Base-by-base conservation (phyloP, 768 basidiomycete species). In the Russula griseocarnosa region DNA sequence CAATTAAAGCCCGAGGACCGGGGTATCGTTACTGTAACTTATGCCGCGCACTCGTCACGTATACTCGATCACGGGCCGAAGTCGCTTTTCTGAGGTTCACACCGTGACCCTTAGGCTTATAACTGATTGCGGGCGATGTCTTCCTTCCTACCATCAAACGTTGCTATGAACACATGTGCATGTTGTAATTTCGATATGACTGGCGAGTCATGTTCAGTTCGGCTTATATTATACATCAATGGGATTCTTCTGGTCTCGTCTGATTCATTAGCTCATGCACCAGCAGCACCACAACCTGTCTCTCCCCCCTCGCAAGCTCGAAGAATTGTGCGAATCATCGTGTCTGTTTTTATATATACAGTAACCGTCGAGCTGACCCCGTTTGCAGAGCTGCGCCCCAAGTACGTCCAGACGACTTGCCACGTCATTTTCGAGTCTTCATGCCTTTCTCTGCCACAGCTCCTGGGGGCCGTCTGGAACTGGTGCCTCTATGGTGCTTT, bases 401-500 rank as follows among this genome's bases (percentile, higher is more conserved):
- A 10, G 61, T 62, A 62, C 14, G 61, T 62, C 3, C 14, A 14
- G n/a, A 44, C 40, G n/a, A 50, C 24, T 28, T 30, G 11, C 16
- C 16, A n/a, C 42, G 2, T 20, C n/a, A 22, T 32, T 28, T 30
- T 28, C 10, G 30, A 32, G 20, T 42, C 14, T n/a, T 49, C 34
- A 52, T 44, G 22, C 10, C 20, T 51, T 52, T 40, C 47, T 11
- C n/a, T 26, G 18, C 7, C 30, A 11, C 36, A 65, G 63, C 46
- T 65, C n/a, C 7, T 65, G 0, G 63, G 54, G 4, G 30, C 16
- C 11, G 2, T 74, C 34, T 66, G 71, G 55, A 71, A 73, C 63
- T 73, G 67, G 60, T 61, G 63, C 11, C 51, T 75, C 1, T 75
- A 64, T 57, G 74, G 74, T n/a, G 67, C 67, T 22, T 66, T 75